Evolutionary conservation across 2,329 filamentous ascomycete genomes (phyloP).

Genomic region (Cadophora malorum): DNA sequence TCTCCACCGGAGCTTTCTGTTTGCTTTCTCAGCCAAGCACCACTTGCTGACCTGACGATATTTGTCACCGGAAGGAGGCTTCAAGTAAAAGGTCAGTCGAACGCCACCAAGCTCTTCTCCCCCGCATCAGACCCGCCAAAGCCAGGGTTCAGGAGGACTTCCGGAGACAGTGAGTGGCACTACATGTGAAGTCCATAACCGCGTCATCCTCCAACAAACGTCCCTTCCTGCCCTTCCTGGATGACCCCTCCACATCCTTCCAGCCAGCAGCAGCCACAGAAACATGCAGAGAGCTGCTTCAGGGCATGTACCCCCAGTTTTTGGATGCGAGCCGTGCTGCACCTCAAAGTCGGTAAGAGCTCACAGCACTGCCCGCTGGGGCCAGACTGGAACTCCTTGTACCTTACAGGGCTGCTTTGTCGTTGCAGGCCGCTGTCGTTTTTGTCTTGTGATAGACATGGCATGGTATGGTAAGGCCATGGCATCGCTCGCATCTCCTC

Average conservation of each 20-base stretch:
- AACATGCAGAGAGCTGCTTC: conserved; percentile 23
- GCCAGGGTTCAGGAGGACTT: conserved; percentile 21
- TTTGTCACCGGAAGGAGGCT: conserved; percentile 29
- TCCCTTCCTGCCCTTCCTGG: conserved; percentile 20
- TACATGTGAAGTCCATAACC: conserved; percentile 6
- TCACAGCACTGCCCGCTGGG: conserved; percentile 5
- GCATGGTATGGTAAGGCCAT: conserved; percentile 9
- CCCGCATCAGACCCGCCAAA: conserved; percentile 22
- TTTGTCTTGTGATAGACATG: conserved; percentile 21
- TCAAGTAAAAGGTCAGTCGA: conserved; percentile 20
- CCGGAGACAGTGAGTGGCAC: conserved; percentile 14
- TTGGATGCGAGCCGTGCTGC: conserved; percentile 18
- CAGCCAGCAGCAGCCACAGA: conserved; percentile 10
- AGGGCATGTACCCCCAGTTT: conserved; percentile 22
- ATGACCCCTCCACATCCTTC: conserved; percentile 24
- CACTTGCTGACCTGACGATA: conserved; percentile 26
- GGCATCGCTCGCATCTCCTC: background rate
- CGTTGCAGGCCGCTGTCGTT: conserved; percentile 10
- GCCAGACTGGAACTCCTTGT: conserved; percentile 19
- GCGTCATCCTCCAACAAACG: conserved; percentile 26
- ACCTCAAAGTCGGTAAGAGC: conserved; percentile 19
- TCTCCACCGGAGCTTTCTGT: background rate
- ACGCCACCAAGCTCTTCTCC: conserved; percentile 29
- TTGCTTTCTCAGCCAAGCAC: conserved; percentile 17
- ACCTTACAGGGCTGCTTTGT: conserved; percentile 25